Percentiles rank a stretch among this genome's conserved stretches.
phyloP scores from a whole-genome alignment of 768 basidiomycete genomes.

The Sarcomyxa edulis region DNA sequence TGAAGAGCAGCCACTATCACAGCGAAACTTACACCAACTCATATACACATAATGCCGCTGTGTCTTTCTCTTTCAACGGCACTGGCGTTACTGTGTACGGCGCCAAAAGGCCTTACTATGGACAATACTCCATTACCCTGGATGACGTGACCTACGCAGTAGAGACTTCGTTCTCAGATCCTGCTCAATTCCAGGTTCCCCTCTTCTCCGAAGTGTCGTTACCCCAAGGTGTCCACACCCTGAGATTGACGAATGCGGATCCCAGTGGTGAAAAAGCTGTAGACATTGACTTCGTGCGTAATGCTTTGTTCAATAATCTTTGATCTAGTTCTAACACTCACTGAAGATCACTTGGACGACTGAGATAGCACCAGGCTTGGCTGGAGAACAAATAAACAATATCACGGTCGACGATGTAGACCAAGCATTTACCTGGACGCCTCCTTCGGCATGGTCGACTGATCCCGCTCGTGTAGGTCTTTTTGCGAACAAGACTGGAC shows the following conservation, averaged over 20 bases:
- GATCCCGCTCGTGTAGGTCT: conserved; percentile 13
- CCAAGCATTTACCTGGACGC: conserved; percentile 24
- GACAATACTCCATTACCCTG: conserved; percentile 25
- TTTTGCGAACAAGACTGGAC: conserved; percentile 25
- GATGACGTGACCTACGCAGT: conserved; percentile 16
- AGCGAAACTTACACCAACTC: conserved; percentile 28
- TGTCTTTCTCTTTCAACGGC: conserved; percentile 30
- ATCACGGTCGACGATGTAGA: conserved; percentile 17
- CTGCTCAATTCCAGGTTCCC: conserved; percentile 17
- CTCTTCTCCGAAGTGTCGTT: conserved; percentile 25
- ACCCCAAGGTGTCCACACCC: conserved; percentile 18
- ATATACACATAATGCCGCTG: conserved; percentile 20
- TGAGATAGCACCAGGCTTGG: conserved; percentile 4
- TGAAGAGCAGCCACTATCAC: too few relatives aligned
- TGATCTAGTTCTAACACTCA: not conserved
- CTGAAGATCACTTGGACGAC: conserved; percentile 17
- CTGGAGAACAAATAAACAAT: conserved; percentile 3
- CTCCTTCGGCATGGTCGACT: conserved; percentile 20
- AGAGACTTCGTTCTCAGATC: conserved; percentile 13
- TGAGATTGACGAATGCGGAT: conserved; percentile 16
- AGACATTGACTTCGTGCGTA: conserved; percentile 30
- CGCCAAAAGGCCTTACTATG: conserved; percentile 28
- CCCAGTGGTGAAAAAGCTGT: conserved; percentile 16
- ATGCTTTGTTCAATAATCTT: not conserved
- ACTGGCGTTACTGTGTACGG: conserved; percentile 31